Evolutionary conservation across 108 stramenopile genomes (phyloP).

Genomic region (Cafeteria roenbergensis): DNA sequence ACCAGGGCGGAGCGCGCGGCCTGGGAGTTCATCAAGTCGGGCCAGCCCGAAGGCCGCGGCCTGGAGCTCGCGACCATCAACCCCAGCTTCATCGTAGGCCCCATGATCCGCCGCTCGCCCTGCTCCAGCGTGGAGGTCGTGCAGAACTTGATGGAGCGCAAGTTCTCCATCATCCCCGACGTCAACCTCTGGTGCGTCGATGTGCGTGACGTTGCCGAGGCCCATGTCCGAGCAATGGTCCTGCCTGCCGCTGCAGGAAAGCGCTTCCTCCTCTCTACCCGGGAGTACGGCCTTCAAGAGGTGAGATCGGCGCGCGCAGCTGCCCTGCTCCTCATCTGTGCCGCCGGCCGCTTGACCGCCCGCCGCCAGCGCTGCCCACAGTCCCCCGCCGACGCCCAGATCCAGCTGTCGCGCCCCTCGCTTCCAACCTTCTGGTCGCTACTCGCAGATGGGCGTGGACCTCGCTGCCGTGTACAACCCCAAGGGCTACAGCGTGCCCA

Average conservation of each 20-base stretch:
- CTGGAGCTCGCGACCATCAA: constrained; percentile 14
- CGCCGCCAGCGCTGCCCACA: no score
- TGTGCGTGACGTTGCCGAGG: constrained; percentile 17
- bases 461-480: background rate
- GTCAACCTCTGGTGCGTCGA: background rate
- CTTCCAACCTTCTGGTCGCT: no score
- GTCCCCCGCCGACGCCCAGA: no score
- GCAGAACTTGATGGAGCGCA: constrained; percentile 4
- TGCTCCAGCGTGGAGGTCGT: background rate
- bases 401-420: no score
- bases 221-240: constrained; percentile 5
- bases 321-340: no score
- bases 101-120: background rate
- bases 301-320: no score
- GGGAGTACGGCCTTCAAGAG: background rate
- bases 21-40: constrained; percentile 12
- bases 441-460: no score
- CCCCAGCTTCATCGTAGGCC: constrained; percentile 6
- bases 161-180: constrained; percentile 14
- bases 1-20: constrained; percentile 16
- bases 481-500: constrained; percentile 9
- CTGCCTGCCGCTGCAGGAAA: constrained; percentile 11
- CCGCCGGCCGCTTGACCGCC: no score
- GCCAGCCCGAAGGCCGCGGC: background rate
- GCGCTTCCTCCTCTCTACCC: background rate